Evolutionary conservation across 2,329 filamentous ascomycete genomes (phyloP).

Genomic region (Septoria petroselini): DNA sequence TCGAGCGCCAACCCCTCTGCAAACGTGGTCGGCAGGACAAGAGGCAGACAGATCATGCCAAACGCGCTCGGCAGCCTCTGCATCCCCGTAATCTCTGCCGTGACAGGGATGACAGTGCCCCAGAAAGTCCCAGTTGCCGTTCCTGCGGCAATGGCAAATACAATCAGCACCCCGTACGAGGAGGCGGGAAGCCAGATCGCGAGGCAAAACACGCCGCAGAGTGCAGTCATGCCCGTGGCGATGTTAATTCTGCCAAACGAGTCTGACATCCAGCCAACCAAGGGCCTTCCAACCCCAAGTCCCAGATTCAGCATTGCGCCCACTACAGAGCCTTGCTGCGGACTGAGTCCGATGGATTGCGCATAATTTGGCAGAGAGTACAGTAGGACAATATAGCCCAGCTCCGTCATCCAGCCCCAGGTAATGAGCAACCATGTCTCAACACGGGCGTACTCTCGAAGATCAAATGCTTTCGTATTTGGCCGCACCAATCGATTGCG

Average conservation of each 20-base stretch:
- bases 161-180: conserved; percentile 24
- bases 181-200: conserved; percentile 29
- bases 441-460: conserved; percentile 21
- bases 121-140: conserved; percentile 30
- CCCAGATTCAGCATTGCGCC: conserved; percentile 30
- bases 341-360: conserved; percentile 24
- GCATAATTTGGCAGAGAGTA: conserved; percentile 32
- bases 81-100: conserved; percentile 32
- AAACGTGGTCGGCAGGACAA: conserved; percentile 31
- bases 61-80: conserved; percentile 28
- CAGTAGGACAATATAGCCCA: conserved; percentile 29
- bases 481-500: conserved; percentile 33
- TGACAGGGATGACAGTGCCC: conserved; percentile 30
- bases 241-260: conserved; percentile 30
- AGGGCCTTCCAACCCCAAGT: conserved; percentile 29
- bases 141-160: conserved; percentile 27
- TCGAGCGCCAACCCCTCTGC: conserved; percentile 31
- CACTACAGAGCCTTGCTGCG: conserved; percentile 28
- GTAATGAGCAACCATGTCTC: conserved; percentile 25
- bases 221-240: conserved; percentile 26
- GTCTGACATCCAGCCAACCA: conserved; percentile 28
- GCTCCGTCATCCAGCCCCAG: conserved; percentile 29
- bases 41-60: conserved; percentile 29
- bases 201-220: conserved; percentile 29
- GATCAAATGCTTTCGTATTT: conserved; percentile 21